Base-by-base conservation (phyloP, 2,329 filamentous ascomycete genomes). In the Camillea tinctor region DNA sequence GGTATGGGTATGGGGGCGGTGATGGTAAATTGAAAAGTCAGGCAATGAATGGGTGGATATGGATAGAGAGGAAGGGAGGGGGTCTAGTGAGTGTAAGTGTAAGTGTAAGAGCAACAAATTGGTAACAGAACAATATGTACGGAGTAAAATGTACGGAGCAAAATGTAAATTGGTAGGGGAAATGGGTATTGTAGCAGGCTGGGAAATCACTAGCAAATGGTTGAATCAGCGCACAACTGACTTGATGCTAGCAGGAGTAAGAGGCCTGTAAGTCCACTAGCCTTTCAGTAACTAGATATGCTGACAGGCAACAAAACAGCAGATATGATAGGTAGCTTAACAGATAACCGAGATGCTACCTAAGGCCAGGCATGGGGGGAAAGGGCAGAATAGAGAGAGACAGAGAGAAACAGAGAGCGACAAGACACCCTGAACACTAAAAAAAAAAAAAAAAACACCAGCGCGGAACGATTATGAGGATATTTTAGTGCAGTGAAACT, bases 1-100 rank as follows among this genome's bases (percentile, higher is more conserved):
- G 66, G 67, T 61, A 62, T 58, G 50, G n/a, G n/a, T n/a, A n/a
- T n/a, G n/a, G n/a, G n/a, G 62, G 60, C 60, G 59, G 65, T 65
- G 64, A 66, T 66, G 64, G 64, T 60, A 58, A 58, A 63, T 59
- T 66, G 64, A 63, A 59, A 58, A 58, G 64, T 59, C 54, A 57
- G 61, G 59, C 59, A 58, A 60, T 57, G 20, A 57, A n/a, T n/a
- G n/a, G n/a, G n/a, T n/a, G n/a, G n/a, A n/a, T n/a, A n/a, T n/a
- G n/a, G n/a, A n/a, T n/a, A n/a, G n/a, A n/a, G n/a, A n/a, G n/a
- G n/a, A n/a, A 51, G 30, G 59, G 54, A 49, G 52, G 49, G 60
- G 36, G 26, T 9, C 26, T 51, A n/a, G n/a, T n/a, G n/a, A n/a
- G n/a, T n/a, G n/a, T n/a, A n/a, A n/a, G n/a, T n/a, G n/a, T n/a